phyloP scores from a whole-genome alignment of 108 stramenopile species.

The Nitzschia sp. region DNA sequence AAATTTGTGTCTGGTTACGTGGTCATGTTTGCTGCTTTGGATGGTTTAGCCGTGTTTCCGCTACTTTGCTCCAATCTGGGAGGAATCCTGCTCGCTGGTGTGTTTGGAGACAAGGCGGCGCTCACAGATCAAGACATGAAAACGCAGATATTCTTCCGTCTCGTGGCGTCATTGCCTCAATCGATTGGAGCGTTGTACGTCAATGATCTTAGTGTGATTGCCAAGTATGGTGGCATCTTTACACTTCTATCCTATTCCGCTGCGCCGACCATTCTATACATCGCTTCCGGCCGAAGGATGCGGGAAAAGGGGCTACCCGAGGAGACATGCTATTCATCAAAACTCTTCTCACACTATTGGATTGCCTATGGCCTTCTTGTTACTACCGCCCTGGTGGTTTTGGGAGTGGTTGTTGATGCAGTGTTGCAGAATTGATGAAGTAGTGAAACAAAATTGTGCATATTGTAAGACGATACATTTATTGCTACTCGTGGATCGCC shows the following conservation, averaged over 20 bases:
- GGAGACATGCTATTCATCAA: background rate
- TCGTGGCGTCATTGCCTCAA: slow-evolving; percentile 12
- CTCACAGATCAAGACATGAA: background rate
- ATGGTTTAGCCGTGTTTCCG: slow-evolving; percentile 12
- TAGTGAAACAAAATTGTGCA: too few relatives aligned
- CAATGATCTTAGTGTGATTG: slow-evolving; percentile 1
- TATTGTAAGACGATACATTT: too few relatives aligned
- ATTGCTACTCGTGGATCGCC: too few relatives aligned
- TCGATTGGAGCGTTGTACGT: slow-evolving; percentile 12
- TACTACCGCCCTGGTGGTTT: background rate
- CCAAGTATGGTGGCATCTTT: slow-evolving; percentile 4
- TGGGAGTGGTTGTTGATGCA: background rate
- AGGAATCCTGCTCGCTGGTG: slow-evolving; percentile 7
- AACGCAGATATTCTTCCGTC: slow-evolving; percentile 2
- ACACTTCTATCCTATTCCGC: slow-evolving; percentile 1
- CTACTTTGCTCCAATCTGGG: slow-evolving; percentile 9
- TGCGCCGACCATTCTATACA: slow-evolving; percentile 2
- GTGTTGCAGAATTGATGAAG: background rate
- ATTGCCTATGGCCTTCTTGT: background rate
- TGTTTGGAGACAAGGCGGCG: slow-evolving; percentile 5
- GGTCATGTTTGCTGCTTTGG: slow-evolving; percentile 12
- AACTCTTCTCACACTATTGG: background rate
- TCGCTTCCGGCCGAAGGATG: slow-evolving; percentile 1
- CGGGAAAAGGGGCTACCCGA: background rate
- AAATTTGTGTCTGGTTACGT: background rate